phyloP scores from a whole-genome alignment of 1,284 basidiomycete genomes.

The Pulveroboletus ridleyi region DNA sequence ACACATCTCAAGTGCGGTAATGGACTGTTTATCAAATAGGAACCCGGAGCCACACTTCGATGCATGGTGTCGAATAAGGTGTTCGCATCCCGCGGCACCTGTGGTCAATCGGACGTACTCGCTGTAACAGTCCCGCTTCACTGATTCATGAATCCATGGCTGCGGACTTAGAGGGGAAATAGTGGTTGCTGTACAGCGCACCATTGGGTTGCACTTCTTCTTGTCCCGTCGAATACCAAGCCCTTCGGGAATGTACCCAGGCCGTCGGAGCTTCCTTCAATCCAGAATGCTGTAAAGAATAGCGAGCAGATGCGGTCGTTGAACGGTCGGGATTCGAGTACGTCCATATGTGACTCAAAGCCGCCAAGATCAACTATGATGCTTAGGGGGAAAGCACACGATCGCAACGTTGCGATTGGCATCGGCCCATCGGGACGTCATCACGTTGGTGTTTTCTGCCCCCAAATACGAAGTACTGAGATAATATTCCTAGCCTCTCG shows the following conservation, averaged over 20 bases:
- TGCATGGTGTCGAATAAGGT: background rate
- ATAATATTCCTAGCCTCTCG: slow-evolving; percentile 1
- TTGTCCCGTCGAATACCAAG: background rate
- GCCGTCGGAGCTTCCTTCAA: background rate
- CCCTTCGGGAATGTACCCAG: background rate
- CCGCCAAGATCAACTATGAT: slow-evolving; percentile 7
- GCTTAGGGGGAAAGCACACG: slow-evolving; percentile 24
- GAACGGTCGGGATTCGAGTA: too few species aligned
- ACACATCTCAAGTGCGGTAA: background rate
- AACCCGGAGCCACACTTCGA: background rate
- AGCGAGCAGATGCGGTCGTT: background rate
- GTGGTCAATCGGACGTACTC: too few species aligned
- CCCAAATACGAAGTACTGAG: background rate
- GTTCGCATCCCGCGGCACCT: slow-evolving; percentile 6
- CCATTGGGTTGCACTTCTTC: background rate
- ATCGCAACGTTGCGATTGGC: background rate
- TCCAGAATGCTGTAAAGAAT: slow-evolving; percentile 3
- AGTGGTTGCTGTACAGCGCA: background rate
- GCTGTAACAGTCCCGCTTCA: background rate
- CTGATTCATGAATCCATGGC: background rate
- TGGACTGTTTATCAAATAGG: background rate
- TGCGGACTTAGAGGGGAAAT: slow-evolving; percentile 29
- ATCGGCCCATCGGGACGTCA: background rate
- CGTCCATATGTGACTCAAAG: too few species aligned
- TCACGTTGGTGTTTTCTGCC: background rate